Evolutionary conservation across 2,329 filamentous ascomycete species (phyloP).

Genomic region (Penicillium rolfsii): DNA sequence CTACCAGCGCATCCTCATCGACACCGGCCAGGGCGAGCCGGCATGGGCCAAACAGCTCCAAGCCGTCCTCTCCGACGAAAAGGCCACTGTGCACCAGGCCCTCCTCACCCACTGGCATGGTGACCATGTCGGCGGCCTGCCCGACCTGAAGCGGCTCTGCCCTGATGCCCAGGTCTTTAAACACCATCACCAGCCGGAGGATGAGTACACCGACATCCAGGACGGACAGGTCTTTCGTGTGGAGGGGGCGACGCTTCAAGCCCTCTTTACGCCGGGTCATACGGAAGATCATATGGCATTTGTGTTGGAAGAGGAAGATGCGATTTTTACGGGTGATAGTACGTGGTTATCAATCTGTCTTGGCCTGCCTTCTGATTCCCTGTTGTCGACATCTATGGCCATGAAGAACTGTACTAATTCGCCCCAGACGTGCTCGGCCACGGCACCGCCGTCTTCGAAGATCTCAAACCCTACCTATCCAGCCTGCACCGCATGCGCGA

Average conservation of each 20-base stretch:
- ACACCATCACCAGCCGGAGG: constrained; percentile 54
- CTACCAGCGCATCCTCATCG: constrained; percentile 73
- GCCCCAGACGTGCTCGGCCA: constrained; percentile 72
- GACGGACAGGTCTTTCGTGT: constrained; percentile 59
- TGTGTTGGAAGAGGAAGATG: constrained; percentile 73
- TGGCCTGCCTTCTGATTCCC: background rate
- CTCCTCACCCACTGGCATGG: constrained; percentile 91
- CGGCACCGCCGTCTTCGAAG: constrained; percentile 82
- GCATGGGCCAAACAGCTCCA: constrained; percentile 72
- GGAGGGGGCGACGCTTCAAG: constrained; percentile 63
- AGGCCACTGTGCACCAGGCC: constrained; percentile 67
- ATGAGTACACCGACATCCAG: constrained; percentile 57
- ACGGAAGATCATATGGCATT: constrained; percentile 82
- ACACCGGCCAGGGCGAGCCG: constrained; percentile 81
- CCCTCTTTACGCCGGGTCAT: constrained; percentile 73
- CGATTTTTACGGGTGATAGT: constrained; percentile 85
- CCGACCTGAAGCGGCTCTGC: constrained; percentile 67
- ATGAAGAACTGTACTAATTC: background rate
- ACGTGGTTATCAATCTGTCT: constrained; percentile 22
- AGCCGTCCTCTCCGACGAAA: constrained; percentile 66
- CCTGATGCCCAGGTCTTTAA: constrained; percentile 69
- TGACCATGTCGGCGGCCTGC: constrained; percentile 80
- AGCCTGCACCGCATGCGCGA: constrained; percentile 71
- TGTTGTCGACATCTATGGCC: background rate
- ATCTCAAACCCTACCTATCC: constrained; percentile 68